Evolutionary conservation across 768 basidiomycete genomes (phyloP).

Genomic region (Gyrodon lividus): DNA sequence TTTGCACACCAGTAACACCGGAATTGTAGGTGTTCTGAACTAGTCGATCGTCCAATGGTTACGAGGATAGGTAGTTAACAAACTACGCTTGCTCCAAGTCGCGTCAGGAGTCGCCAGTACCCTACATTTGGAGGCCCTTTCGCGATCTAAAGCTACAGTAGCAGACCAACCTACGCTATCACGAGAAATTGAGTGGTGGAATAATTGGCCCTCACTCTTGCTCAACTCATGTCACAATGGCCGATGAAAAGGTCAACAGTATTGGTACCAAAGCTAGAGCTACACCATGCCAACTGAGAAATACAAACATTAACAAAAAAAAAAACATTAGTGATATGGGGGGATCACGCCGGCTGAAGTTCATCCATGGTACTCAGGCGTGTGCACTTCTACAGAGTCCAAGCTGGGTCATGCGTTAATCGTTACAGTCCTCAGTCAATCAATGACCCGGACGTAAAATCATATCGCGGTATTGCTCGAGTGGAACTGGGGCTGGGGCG

Average conservation of each 20-base stretch:
- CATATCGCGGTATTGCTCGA: slow-evolving; percentile 30
- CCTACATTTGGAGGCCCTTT: too few relatives aligned
- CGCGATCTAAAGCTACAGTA: too few relatives aligned
- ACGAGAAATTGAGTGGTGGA: too few relatives aligned
- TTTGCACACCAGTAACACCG: too few relatives aligned
- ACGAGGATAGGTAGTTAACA: too few relatives aligned
- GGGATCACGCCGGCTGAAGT: slow-evolving; percentile 14
- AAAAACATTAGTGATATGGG: slow-evolving; percentile 7
- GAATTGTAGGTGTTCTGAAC: too few relatives aligned
- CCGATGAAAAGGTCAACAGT: slow-evolving; percentile 3
- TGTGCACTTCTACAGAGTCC: slow-evolving; percentile 13
- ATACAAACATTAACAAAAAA: slow-evolving; percentile 20
- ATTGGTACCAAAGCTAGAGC: slow-evolving; percentile 16
- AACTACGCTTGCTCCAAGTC: too few relatives aligned
- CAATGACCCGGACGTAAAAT: slow-evolving; percentile 17
- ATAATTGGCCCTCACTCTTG: too few relatives aligned
- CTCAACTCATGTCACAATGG: background rate
- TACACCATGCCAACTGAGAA: slow-evolving; percentile 27
- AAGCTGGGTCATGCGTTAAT: slow-evolving; percentile 12
- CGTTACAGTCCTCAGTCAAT: slow-evolving; percentile 19
- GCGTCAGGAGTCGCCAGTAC: too few relatives aligned
- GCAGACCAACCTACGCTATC: too few relatives aligned
- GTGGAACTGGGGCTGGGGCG: slow-evolving; percentile 22
- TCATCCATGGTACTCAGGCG: slow-evolving; percentile 9
- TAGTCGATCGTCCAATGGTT: too few relatives aligned